Conservation (phyloP, 1,139 yeast species). For the Yamadazyma sp. region DNA sequence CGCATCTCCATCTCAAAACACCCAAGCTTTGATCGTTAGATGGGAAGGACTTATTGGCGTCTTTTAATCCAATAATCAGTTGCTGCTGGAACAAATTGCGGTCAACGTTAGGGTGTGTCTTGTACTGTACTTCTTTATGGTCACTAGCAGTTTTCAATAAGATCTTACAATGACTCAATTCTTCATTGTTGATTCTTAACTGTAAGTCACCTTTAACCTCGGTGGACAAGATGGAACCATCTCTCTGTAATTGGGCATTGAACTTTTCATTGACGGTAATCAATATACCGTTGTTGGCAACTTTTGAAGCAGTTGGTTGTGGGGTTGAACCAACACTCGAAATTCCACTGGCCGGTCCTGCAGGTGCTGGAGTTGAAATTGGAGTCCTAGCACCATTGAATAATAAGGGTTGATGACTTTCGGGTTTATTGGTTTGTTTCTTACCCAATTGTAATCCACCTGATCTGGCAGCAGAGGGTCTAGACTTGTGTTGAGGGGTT, state of each 20-base stretch:
- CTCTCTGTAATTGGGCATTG: slow-evolving; percentile 76
- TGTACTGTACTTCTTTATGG: slow-evolving; percentile 63
- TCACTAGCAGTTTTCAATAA: slow-evolving; percentile 51
- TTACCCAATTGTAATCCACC: slow-evolving; percentile 86
- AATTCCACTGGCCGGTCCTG: slow-evolving; percentile 1
- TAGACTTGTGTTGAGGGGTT: slow-evolving; percentile 10
- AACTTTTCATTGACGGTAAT: slow-evolving; percentile 76
- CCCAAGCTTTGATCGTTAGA: slow-evolving; percentile 87
- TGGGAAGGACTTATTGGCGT: slow-evolving; percentile 79
- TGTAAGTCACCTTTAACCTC: slow-evolving; percentile 92
- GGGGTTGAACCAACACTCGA: slow-evolving; percentile 17
- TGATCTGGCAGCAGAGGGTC: slow-evolving; percentile 37
- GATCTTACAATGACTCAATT: slow-evolving; percentile 65
- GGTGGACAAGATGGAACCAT: slow-evolving; percentile 71
- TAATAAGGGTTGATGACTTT: slow-evolving; percentile 48
- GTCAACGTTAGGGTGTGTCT: slow-evolving; percentile 96
- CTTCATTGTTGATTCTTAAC: slow-evolving; percentile 76
- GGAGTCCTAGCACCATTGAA: slow-evolving; percentile 17
- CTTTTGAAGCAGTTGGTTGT: slow-evolving; percentile 29
- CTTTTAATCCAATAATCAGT: slow-evolving; percentile 71
- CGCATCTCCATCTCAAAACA: slow-evolving; percentile 81
- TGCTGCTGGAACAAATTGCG: slow-evolving; percentile 61
- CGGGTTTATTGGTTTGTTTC: slow-evolving; percentile 37
- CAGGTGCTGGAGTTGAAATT: slow-evolving; percentile 14
- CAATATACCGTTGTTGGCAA: slow-evolving; percentile 73